Evolutionary conservation across 2,329 filamentous ascomycete genomes (phyloP).

Genomic region (Daldinia eschscholtzii): DNA sequence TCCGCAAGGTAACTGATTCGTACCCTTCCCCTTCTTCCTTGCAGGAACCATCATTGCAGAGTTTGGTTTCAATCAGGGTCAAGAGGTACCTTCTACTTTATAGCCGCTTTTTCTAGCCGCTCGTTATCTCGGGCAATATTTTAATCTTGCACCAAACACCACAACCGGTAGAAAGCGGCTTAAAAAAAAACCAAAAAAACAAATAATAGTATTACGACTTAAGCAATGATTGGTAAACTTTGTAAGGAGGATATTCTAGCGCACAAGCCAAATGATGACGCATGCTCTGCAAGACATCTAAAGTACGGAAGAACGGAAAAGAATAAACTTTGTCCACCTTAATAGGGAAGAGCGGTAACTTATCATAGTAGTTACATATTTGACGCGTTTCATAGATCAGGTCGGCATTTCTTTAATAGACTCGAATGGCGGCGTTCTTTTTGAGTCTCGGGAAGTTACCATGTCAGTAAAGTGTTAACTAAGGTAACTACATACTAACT

Average conservation of each 20-base stretch:
- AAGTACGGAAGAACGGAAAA: not conserved
- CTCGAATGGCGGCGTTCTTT: not conserved
- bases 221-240: constrained; percentile 1
- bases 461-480: not conserved
- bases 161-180: not conserved
- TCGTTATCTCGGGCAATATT: constrained; percentile 43
- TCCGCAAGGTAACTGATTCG: constrained; percentile 44
- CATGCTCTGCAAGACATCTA: constrained; percentile 1
- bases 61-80: constrained; percentile 47
- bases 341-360: not conserved
- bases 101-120: constrained; percentile 44
- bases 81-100: constrained; percentile 38
- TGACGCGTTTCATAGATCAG: not conserved
- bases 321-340: not conserved
- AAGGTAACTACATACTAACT: not conserved
- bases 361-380: not conserved
- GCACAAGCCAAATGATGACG: constrained; percentile 21
- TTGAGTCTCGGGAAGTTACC: not conserved
- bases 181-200: not conserved
- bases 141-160: constrained; percentile 34
- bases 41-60: constrained; percentile 46
- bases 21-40: constrained; percentile 39
- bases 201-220: not conserved
- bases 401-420: not conserved
- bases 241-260: constrained; percentile 15